Base-by-base conservation (phyloP, 768 basidiomycete genomes). In the Rhodosporidiobolus odoratus region DNA sequence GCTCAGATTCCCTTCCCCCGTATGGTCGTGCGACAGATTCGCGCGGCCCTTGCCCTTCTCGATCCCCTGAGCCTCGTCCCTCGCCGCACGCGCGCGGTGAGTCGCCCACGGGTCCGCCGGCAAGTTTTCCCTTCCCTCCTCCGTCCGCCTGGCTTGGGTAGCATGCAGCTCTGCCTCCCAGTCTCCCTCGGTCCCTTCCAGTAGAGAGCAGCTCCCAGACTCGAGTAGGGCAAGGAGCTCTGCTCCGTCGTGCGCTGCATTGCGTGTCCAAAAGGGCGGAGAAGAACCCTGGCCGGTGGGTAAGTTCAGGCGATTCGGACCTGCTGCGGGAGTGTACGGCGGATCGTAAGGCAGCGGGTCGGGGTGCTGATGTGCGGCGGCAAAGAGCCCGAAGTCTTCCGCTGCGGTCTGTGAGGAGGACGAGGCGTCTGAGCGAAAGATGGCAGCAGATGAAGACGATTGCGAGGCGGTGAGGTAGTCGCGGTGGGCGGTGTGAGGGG, bases 151-250 rank as follows among this genome's bases (percentile, higher is more conserved):
- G 8, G 43, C 34, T 12, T 30, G 13, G 23, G 10, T 25, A 34
- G 70, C 59, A 23, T 17, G 17, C 35, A 71, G 47, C 43, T 71
- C 73, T 3, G 13, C 21, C n/a, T 68, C 69, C 69, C 69, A 74
- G 17, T 71, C 69, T 5, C 59, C 69, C 27, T 70, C 59, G 15
- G 57, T 45, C 19, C 56, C 62, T 13, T 68, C 66, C 12, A 23
- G 3, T 2, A 47, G 27, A 13, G 47, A 7, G 4, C n/a, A 50
- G 19, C 6, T 53, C n/a, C 16, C n/a, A 13, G 38, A 58, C 19
- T 19, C 48, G 13, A 68, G 41, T 21, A 67, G 37, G 4, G 48
- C 64, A 12, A 43, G 15, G 32, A 67, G 15, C n/a, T 65, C 63
- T 27, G 21, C 25, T 17, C 66, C 66, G 53, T 65, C 66, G 19